Base-by-base conservation (phyloP, 1,139 yeast species). In the Saccharomyces hybrid region DNA sequence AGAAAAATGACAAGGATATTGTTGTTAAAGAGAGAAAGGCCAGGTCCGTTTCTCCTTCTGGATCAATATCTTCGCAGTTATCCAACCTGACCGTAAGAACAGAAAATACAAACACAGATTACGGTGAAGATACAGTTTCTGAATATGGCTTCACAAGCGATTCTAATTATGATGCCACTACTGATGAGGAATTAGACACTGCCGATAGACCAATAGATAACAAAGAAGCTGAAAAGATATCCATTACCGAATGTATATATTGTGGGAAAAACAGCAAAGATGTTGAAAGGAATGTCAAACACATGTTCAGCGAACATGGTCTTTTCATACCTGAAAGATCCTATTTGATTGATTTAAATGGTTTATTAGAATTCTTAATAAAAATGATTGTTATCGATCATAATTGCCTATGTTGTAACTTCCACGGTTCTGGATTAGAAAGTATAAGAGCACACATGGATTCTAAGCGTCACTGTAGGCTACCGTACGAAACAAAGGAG, bases 371-470 rank as follows among this genome's bases (percentile, higher is more conserved):
- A 5, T 89, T 88, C 63, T 73, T 95, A 56, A 89, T 87, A 27
- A 96, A 90, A 62, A 86, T 87, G 65, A 82, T 93, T 57, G 89
- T 95, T 11, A 78, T 86, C 49, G 97, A 97, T 47, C 85, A 87
- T 63, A 82, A 87, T 62, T 93, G 99, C 70, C 73, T 93, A 51
- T 80, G 84, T 51, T 93, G 99, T 70, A 76, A 77, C 51, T 95
- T 85, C 69, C 90, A 88, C 70, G 98, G 98, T 5, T 80, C 81
- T 61, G 82, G 83, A 54, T 69, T 91, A 38, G 96, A 88, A 66
- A 88, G 96, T 55, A 93, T 88, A 6, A 83, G 97, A 61, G 95
- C 90, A 47, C 99, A 93, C 70, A 86, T 91, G 89, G 66, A 78
- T 6, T 79, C 86, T 23, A 93, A 93, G 71, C 82, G 90, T 58